Percentiles rank a stretch among this genome's conserved stretches.
These are phyloP conservation scores for Quercus variabilis DNA, from an alignment of 306 rosid species.

Conservation along the genomic window DNA sequence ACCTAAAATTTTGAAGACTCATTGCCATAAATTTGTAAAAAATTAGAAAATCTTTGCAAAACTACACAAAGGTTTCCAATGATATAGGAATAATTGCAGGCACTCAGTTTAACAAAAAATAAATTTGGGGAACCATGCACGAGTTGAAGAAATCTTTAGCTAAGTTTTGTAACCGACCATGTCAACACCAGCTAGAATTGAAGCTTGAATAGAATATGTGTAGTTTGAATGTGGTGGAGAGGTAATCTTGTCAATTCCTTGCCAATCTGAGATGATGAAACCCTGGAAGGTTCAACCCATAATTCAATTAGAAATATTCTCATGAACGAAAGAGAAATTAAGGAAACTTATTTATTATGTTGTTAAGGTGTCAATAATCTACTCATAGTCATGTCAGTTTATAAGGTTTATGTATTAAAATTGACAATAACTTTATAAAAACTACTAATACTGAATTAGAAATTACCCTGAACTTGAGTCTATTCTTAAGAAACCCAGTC, in stretches of 20 bases:
- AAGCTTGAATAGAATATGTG: neutral
- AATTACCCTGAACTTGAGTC: neutral
- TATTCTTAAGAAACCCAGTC: constrained; percentile 1
- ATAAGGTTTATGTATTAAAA: too few relatives aligned
- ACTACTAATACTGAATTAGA: neutral
- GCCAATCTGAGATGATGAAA: neutral
- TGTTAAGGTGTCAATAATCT: too few relatives aligned
- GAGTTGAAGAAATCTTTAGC: neutral
- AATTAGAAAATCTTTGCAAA: neutral
- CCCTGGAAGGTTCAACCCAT: neutral
- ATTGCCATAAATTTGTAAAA: neutral
- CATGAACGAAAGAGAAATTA: too few relatives aligned
- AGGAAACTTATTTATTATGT: too few relatives aligned
- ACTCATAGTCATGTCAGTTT: too few relatives aligned
- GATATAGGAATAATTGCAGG: neutral
- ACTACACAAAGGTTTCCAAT: neutral
- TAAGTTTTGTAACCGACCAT: neutral
- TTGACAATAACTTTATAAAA: neutral
- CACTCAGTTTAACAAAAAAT: neutral
- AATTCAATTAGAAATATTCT: too few relatives aligned
- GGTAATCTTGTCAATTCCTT: constrained; percentile 10
- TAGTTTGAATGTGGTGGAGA: neutral
- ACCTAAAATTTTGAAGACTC: too few relatives aligned
- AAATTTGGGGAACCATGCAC: neutral
- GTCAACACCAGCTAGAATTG: constrained; percentile 5